Percentiles rank a stretch among this genome's conserved stretches.
These are phyloP conservation scores for Rhynchospora breviuscula DNA, from an alignment of 176 grass and related monocot genomes.

Conservation along the genomic window DNA sequence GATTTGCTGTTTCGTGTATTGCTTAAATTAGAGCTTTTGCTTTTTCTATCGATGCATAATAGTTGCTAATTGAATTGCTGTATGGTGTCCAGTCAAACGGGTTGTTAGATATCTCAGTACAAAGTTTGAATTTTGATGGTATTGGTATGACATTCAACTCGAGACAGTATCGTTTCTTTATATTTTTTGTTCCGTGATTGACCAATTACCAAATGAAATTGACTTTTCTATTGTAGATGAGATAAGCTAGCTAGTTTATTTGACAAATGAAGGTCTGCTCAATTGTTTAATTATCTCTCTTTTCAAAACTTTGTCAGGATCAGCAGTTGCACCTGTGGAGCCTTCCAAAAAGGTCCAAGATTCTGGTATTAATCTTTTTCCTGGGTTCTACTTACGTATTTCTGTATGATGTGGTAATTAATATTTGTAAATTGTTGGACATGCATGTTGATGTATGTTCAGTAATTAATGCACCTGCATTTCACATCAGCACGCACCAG, in stretches of 20 bases:
- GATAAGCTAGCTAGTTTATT: not conserved
- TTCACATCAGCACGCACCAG: not conserved
- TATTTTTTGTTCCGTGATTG: not conserved
- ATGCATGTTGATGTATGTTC: not conserved
- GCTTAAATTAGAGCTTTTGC: not conserved
- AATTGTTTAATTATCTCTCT: not conserved
- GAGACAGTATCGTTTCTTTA: not conserved
- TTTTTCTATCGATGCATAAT: not conserved
- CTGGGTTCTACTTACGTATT: not conserved
- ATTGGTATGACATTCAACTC: not conserved
- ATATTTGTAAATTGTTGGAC: not conserved
- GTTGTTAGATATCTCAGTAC: not conserved
- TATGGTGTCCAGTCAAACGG: not conserved
- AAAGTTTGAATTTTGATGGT: not conserved
- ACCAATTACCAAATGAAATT: not conserved
- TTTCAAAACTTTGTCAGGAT: conserved; percentile 6
- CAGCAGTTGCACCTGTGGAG: conserved; percentile 17
- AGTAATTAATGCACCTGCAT: not conserved
- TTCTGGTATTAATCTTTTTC: not conserved
- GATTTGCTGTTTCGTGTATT: not conserved
- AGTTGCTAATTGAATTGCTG: not conserved
- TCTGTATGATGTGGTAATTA: not conserved
- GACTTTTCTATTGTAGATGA: not conserved
- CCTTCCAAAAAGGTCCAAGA: conserved; percentile 21
- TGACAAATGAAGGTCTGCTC: not conserved